A percentile compares a stretch with the other conserved stretches of the same genome.
Evolutionary conservation across 2,329 filamentous ascomycete species (phyloP).

Genomic region (Monosporascus sp.): DNA sequence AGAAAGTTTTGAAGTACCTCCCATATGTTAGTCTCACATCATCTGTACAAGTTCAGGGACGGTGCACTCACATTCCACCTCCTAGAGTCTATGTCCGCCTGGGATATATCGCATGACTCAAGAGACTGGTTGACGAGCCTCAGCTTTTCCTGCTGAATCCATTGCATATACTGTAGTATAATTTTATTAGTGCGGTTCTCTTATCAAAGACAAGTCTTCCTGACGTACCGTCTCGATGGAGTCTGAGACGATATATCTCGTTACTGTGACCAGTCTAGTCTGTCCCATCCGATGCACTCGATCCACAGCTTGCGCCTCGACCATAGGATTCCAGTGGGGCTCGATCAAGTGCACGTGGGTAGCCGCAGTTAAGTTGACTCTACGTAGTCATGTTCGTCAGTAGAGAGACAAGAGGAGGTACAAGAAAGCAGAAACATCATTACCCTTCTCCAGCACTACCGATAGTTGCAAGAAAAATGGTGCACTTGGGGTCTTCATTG

Average conservation of each 20-base stretch:
- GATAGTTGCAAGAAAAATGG: constrained; percentile 26
- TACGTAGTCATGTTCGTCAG: background rate
- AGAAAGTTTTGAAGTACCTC: too few relatives aligned
- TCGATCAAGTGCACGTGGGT: constrained; percentile 25
- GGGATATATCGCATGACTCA: too few relatives aligned
- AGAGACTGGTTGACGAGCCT: background rate
- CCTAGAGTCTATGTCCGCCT: too few relatives aligned
- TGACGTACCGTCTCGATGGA: constrained; percentile 12
- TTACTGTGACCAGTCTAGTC: constrained; percentile 18
- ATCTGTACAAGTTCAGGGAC: too few relatives aligned
- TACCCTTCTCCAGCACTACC: constrained; percentile 26
- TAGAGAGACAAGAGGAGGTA: background rate
- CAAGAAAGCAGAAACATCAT: background rate
- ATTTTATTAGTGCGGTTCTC: background rate
- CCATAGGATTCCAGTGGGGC: constrained; percentile 30
- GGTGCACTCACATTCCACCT: too few relatives aligned
- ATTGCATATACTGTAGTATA: background rate
- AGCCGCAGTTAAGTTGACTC: constrained; percentile 23
- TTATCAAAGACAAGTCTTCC: background rate
- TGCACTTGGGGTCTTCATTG: constrained; percentile 9
- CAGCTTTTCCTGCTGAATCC: background rate
- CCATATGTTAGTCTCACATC: too few relatives aligned
- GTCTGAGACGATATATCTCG: constrained; percentile 19
- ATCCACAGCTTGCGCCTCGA: constrained; percentile 27
- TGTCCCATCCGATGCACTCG: constrained; percentile 27